Evolutionary conservation across 164 flowering plant species (phyloP).

Genomic region (Saururus chinensis): DNA sequence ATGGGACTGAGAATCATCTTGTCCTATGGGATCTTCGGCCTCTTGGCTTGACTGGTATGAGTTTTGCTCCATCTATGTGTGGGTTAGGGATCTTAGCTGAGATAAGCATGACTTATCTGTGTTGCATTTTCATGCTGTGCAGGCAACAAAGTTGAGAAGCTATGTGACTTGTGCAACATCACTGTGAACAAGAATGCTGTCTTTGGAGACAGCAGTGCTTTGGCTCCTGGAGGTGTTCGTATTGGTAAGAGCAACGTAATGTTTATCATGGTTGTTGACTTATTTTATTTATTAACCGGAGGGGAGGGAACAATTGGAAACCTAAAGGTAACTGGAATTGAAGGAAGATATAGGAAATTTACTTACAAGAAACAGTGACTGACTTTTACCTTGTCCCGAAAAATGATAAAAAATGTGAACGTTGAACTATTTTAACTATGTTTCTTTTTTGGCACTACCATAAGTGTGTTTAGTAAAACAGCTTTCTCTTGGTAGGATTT

Average conservation of each 20-base stretch:
- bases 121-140: slow-evolving; percentile 4
- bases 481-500: no score
- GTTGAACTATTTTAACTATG: no score
- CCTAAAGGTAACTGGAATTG: not conserved
- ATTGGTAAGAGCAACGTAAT: slow-evolving; percentile 43
- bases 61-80: not conserved
- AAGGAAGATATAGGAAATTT: no score
- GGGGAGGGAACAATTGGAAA: no score
- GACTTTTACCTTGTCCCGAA: no score
- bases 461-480: no score
- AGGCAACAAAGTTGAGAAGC: slow-evolving; percentile 98
- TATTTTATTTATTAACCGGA: no score
- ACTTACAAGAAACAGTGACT: no score
- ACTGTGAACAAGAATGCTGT: slow-evolving; percentile 98
- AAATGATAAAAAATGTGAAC: no score
- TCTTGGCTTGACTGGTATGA: slow-evolving; percentile 94
- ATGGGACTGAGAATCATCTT: slow-evolving; percentile 98
- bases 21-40: slow-evolving; percentile 99
- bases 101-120: not conserved
- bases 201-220: slow-evolving; percentile 97
- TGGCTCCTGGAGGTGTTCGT: slow-evolving; percentile 96
- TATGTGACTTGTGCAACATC: slow-evolving; percentile 83
- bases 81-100: not conserved
- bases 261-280: not conserved
- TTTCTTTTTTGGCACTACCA: no score